Conservation (phyloP, 129 eudicot genomes). For the Chrysanthemum lavandulifolium region DNA sequence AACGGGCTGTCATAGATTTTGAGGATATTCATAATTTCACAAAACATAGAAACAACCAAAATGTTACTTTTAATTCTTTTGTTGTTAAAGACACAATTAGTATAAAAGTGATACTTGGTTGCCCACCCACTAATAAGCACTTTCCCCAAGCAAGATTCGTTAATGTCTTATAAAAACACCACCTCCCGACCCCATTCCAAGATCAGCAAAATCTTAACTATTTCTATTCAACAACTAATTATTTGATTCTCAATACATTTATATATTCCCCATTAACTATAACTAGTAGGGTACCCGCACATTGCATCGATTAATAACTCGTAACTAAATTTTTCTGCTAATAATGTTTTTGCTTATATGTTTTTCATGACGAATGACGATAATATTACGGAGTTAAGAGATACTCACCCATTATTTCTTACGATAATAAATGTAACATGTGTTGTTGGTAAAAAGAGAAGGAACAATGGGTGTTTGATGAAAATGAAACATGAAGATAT, state of each 20-base stretch:
- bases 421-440: too few relatives aligned
- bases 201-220: constrained; percentile 23
- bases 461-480: too few relatives aligned
- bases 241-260: too few relatives aligned
- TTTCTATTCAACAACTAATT: neutral
- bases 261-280: neutral
- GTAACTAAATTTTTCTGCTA: too few relatives aligned
- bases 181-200: constrained; percentile 40
- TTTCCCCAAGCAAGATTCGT: constrained; percentile 34
- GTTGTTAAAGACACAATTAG: constrained; percentile 31
- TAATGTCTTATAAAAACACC: constrained; percentile 34
- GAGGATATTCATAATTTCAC: constrained; percentile 4
- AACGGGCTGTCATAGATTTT: neutral
- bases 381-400: too few relatives aligned
- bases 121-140: constrained; percentile 40
- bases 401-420: too few relatives aligned
- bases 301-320: too few relatives aligned
- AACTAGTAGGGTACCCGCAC: too few relatives aligned
- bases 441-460: too few relatives aligned
- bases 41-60: constrained; percentile 22
- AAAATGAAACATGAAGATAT: too few relatives aligned
- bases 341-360: too few relatives aligned
- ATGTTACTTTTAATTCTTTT: constrained; percentile 13
- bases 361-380: too few relatives aligned
- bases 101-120: constrained; percentile 32